Evolutionary conservation across 163 green algal species (phyloP).

Genomic region (Chloromonas sp.): DNA sequence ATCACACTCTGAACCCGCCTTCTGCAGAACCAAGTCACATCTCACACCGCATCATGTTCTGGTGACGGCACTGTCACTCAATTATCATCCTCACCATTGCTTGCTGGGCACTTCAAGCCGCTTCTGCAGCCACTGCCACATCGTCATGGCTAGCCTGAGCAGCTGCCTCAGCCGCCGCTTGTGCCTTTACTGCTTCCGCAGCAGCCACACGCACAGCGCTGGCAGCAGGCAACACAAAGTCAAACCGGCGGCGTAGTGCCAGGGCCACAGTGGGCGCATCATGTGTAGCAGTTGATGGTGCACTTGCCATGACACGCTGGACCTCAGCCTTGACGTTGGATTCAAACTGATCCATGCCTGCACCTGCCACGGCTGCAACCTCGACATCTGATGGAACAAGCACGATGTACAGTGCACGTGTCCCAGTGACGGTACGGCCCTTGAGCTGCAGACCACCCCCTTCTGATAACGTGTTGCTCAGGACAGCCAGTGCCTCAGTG

Average conservation of each 20-base stretch:
- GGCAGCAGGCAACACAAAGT: neutral
- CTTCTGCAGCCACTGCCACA: neutral
- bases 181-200: neutral
- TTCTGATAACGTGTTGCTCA: neutral
- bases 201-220: neutral
- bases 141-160: too few relatives aligned
- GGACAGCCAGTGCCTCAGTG: neutral
- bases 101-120: too few relatives aligned
- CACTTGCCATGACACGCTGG: too few relatives aligned
- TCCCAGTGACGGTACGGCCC: neutral
- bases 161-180: neutral
- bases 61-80: too few relatives aligned
- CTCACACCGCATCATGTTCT: too few relatives aligned
- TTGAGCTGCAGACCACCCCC: neutral
- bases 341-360: too few relatives aligned
- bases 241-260: neutral
- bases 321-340: too few relatives aligned
- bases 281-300: too few relatives aligned
- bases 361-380: too few relatives aligned
- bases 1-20: too few relatives aligned
- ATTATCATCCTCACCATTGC: too few relatives aligned
- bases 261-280: neutral
- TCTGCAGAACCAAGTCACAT: too few relatives aligned
- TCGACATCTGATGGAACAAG: neutral
- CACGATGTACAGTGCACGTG: neutral